A percentile compares a stretch with the other conserved stretches of the same genome.
These are phyloP conservation scores for Leishmania tropica DNA, from an alignment of 208 protist genomes.

Conservation along the genomic window DNA sequence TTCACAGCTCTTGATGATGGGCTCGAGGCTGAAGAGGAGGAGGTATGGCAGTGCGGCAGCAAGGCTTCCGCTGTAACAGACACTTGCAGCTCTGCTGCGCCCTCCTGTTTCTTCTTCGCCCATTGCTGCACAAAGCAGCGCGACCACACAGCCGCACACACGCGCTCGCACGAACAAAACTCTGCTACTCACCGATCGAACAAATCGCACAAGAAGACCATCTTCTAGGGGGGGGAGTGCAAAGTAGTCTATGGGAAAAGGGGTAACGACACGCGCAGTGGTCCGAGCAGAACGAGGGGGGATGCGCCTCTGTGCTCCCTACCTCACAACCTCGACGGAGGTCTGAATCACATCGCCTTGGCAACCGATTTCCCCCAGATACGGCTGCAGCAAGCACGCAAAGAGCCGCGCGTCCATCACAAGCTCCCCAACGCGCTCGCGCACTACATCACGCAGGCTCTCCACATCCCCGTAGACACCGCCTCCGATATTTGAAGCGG, in stretches of 20 bases:
- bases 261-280: not conserved
- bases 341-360: conserved; percentile 7
- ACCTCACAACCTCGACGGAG: not conserved
- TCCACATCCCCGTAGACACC: not conserved
- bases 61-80: not conserved
- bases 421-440: conserved; percentile 33
- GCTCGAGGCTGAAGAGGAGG: not conserved
- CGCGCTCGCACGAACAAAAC: not conserved
- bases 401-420: conserved; percentile 28
- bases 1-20: not conserved
- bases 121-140: not conserved
- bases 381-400: conserved; percentile 35
- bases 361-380: conserved; percentile 24
- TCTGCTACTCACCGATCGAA: not conserved
- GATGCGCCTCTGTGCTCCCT: not conserved
- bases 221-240: too few species aligned
- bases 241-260: not conserved
- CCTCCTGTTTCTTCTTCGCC: not conserved
- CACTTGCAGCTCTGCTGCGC: not conserved
- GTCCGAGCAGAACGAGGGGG: not conserved
- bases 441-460: conserved; percentile 9
- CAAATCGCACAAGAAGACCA: not conserved
- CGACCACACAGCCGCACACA: not conserved
- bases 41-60: not conserved
- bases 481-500: not conserved